phyloP scores from a whole-genome alignment of 495 filamentous ascomycete genomes.

The Neurospora sp. region DNA sequence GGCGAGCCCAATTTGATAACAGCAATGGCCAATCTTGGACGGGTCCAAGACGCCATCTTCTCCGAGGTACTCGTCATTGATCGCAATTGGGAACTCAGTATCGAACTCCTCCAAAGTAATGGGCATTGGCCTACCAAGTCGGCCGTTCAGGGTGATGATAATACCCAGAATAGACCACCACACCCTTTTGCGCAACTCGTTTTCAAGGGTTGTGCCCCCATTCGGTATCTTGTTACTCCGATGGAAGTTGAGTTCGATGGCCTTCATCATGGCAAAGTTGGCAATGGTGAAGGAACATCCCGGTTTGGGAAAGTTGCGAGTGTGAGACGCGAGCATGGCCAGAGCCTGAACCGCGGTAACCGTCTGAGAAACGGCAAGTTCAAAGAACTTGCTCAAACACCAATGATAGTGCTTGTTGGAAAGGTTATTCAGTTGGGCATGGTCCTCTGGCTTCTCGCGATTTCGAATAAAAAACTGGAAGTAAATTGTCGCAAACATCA shows the following conservation, averaged over 20 bases:
- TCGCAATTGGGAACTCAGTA: constrained; percentile 57
- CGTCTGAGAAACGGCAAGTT: constrained; percentile 47
- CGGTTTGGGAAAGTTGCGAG: constrained; percentile 70
- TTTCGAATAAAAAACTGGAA: constrained; percentile 37
- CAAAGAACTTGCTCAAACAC: constrained; percentile 52
- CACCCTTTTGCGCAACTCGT: constrained; percentile 65
- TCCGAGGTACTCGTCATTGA: constrained; percentile 55
- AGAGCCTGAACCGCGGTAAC: constrained; percentile 61
- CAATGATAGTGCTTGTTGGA: constrained; percentile 72
- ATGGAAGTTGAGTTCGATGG: constrained; percentile 64
- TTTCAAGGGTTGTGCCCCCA: constrained; percentile 47
- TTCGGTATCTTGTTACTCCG: constrained; percentile 51
- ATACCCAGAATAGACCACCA: constrained; percentile 63
- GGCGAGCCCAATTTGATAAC: constrained; percentile 52
- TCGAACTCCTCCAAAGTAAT: constrained; percentile 62
- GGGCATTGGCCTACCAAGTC: constrained; percentile 66
- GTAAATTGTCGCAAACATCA: constrained; percentile 32
- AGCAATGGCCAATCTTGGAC: constrained; percentile 45
- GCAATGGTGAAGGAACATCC: constrained; percentile 57
- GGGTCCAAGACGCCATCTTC: constrained; percentile 40
- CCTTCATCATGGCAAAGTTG: constrained; percentile 48
- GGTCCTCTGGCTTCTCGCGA: constrained; percentile 40
- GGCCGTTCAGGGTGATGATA: constrained; percentile 55
- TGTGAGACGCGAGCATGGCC: constrained; percentile 55
- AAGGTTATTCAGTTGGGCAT: constrained; percentile 41